Evolutionary conservation across 768 basidiomycete species (phyloP).

Genomic region (Dentipellis fragilis): DNA sequence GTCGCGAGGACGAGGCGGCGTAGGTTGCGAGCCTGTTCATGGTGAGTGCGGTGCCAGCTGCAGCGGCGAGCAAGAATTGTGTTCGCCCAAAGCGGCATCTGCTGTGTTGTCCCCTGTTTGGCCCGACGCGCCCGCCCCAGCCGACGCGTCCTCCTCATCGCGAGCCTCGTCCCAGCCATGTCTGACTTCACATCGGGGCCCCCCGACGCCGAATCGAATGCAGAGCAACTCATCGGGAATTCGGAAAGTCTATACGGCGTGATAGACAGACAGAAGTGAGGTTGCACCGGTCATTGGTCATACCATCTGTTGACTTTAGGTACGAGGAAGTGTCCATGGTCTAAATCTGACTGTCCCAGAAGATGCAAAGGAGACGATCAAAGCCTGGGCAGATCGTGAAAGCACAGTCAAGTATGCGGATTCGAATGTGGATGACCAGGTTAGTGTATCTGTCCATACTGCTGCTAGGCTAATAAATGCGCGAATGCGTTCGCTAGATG

Average conservation of each 20-base stretch:
- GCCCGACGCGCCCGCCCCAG: background rate
- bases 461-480: background rate
- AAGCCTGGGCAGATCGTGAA: constrained; percentile 75
- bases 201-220: constrained; percentile 26
- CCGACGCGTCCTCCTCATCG: background rate
- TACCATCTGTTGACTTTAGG: background rate
- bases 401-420: constrained; percentile 56
- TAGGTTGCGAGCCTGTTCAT: constrained; percentile 16
- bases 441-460: constrained; percentile 19
- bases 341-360: constrained; percentile 76
- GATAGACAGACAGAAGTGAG: constrained; percentile 55
- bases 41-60: background rate
- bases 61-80: background rate
- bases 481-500: constrained; percentile 34
- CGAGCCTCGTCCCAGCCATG: background rate
- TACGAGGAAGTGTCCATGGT: constrained; percentile 56
- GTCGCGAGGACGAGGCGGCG: constrained; percentile 3
- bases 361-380: constrained; percentile 65
- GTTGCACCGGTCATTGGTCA: background rate
- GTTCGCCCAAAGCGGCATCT: background rate
- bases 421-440: constrained; percentile 83
- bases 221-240: constrained; percentile 38
- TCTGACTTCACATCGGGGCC: background rate
- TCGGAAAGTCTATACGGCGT: constrained; percentile 44
- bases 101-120: background rate